Base-by-base conservation (phyloP, 2,329 filamentous ascomycete species). In the Grosmannia huntii region DNA sequence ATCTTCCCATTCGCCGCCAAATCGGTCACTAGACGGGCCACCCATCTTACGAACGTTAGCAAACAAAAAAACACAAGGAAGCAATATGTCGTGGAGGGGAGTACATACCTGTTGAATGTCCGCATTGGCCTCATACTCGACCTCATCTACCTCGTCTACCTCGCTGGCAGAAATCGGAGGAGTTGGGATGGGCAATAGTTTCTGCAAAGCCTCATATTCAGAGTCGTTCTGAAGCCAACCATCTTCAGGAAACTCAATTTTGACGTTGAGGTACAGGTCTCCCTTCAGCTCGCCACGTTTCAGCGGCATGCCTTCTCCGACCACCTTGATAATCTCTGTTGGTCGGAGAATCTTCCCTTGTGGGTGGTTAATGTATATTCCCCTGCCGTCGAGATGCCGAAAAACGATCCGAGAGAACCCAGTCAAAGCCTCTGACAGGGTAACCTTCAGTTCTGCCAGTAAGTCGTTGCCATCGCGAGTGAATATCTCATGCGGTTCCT, bases 61-160 rank as follows among this genome's bases (percentile, higher is more conserved):
- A 57, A 27, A 56, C 19, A 16, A 19, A 9, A 11, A 19, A 28
- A 4, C 28, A 4, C 28, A 28, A 3, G n/a, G 4, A n/a, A 14
- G 4, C 6, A 4, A 19, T 21, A 21, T n/a, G 12, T 21, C 28
- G 28, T 19, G 21, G 11, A n/a, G 23, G 11, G 23, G 14, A 31
- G 19, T 44, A 73, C 78, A 72, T 71, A 86, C 84, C 67, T 90
- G 84, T 56, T 96, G 89, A 64, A 96, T 81, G 65, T 90, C 85
- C 4, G 84, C 89, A 63, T 91, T 83, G n/a, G 82, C 81, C 62
- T 96, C 87, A 66, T 89, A 95, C 14, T 62, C 60, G 5, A 96
- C 90, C 63, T 97, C 90, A 60, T 97, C 94, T 10, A 96, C 90
- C 63, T 97, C 90, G 59, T 97, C 94, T 9, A 96, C 90, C 63